phyloP scores from a whole-genome alignment of 352 stramenopile species.

The Pythium sukuiense region DNA sequence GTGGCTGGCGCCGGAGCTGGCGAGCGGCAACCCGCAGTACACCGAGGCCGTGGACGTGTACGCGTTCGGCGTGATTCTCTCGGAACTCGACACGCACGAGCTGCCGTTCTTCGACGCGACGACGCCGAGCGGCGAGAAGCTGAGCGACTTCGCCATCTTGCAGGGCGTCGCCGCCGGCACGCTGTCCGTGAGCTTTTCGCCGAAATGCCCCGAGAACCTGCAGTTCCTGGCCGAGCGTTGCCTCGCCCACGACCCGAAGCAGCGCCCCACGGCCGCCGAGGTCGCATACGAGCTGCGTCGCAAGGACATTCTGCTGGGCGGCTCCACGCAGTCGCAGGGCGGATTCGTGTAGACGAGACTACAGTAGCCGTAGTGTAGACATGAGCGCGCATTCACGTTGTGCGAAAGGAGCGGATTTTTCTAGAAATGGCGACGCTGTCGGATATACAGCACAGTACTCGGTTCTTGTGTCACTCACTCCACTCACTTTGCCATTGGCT shows the following conservation, averaged over 20 bases:
- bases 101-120: conserved; percentile 56
- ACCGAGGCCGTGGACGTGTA: conserved; percentile 70
- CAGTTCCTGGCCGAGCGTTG: conserved; percentile 50
- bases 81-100: conserved; percentile 67
- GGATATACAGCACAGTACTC: background rate
- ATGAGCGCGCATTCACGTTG: background rate
- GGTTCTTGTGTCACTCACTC: too few species aligned
- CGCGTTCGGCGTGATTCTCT: conserved; percentile 67
- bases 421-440: background rate
- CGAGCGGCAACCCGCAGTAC: conserved; percentile 59
- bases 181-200: conserved; percentile 41
- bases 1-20: conserved; percentile 66
- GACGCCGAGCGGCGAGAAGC: conserved; percentile 31
- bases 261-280: conserved; percentile 52
- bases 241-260: conserved; percentile 46
- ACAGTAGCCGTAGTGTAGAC: background rate
- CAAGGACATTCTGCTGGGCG: conserved; percentile 42
- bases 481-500: conserved; percentile 1
- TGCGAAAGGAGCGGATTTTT: background rate
- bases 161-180: conserved; percentile 50
- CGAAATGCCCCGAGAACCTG: conserved; percentile 46
- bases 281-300: conserved; percentile 66
- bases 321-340: conserved; percentile 11
- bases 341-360: conserved; percentile 19
- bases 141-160: conserved; percentile 62